A percentile compares a stretch with the other conserved stretches of the same genome.
phyloP scores from a whole-genome alignment of 2,329 filamentous ascomycete species.

The Madurella mycetomatis region DNA sequence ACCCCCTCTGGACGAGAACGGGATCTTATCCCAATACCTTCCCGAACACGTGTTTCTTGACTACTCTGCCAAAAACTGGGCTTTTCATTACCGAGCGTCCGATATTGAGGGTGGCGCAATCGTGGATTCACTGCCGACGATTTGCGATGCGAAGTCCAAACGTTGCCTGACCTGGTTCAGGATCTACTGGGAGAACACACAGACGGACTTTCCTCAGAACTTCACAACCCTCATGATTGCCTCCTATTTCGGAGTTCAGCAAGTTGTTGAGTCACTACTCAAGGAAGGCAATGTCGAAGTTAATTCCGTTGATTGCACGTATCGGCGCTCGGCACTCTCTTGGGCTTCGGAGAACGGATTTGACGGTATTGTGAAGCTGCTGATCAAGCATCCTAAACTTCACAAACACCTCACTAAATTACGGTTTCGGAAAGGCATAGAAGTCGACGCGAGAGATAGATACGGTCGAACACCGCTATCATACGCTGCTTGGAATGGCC shows the following conservation, averaged over 20 bases:
- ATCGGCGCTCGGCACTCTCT: slow-evolving; percentile 3
- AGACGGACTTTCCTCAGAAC: not conserved
- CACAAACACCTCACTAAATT: not conserved
- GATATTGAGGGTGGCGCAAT: slow-evolving; percentile 8
- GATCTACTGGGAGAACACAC: not conserved
- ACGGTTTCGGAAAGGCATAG: not conserved
- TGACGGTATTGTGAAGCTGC: not conserved
- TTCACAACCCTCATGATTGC: slow-evolving; percentile 15
- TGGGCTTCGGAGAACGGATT: slow-evolving; percentile 10
- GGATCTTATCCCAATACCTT: not conserved
- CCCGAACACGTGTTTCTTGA: slow-evolving; percentile 15
- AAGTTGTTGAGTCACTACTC: slow-evolving; percentile 5
- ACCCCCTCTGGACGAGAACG: not conserved
- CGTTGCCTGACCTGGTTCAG: slow-evolving; percentile 9
- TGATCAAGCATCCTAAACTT: not conserved
- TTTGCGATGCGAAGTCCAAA: slow-evolving; percentile 16
- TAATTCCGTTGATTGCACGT: not conserved
- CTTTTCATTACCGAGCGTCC: slow-evolving; percentile 19
- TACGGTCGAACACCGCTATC: too few species aligned
- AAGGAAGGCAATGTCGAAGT: not conserved
- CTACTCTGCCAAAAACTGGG: slow-evolving; percentile 25
- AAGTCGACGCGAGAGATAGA: not conserved
- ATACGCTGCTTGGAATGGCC: too few species aligned
- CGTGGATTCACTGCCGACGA: slow-evolving; percentile 6
- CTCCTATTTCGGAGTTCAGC: slow-evolving; percentile 19